phyloP scores from a whole-genome alignment of 2,329 filamentous ascomycete genomes.

The Claviceps humidiphila region DNA sequence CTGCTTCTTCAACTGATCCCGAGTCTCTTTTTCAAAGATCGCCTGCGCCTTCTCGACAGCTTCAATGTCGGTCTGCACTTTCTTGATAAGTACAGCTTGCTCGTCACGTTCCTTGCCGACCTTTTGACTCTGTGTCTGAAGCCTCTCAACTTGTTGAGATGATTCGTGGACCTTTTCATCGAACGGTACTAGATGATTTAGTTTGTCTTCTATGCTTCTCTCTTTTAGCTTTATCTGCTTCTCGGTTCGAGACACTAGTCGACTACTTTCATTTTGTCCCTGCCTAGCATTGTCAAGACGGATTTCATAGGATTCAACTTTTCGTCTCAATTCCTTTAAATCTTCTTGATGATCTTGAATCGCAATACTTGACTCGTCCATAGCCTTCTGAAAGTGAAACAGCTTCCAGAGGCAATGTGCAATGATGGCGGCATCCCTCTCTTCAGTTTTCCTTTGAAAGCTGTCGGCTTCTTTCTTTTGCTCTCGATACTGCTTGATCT shows the following conservation, averaged over 20 bases:
- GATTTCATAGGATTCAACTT: conserved; percentile 71
- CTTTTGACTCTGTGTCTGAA: conserved; percentile 53
- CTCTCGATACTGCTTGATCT: conserved; percentile 95
- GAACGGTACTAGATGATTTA: conserved; percentile 75
- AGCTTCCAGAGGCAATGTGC: conserved; percentile 94
- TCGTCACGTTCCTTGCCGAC: conserved; percentile 65
- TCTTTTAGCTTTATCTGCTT: conserved; percentile 75
- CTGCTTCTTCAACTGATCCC: conserved; percentile 70
- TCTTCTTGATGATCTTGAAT: conserved; percentile 93
- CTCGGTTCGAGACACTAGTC: conserved; percentile 71
- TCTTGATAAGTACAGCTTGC: conserved; percentile 54
- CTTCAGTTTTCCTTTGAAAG: conserved; percentile 79
- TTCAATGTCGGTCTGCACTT: conserved; percentile 66
- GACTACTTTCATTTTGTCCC: conserved; percentile 65
- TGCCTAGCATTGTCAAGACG: conserved; percentile 69
- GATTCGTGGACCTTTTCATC: conserved; percentile 84
- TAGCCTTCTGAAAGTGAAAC: conserved; percentile 84
- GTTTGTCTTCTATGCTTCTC: conserved; percentile 72
- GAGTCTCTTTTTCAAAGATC: conserved; percentile 79
- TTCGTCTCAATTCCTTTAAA: conserved; percentile 80
- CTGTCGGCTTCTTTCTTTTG: conserved; percentile 93
- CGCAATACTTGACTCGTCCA: conserved; percentile 79
- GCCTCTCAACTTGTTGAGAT: conserved; percentile 53
- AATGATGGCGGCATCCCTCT: conserved; percentile 82
- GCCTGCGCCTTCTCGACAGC: conserved; percentile 81